These are phyloP conservation scores for Triangularia verruculosa DNA, from an alignment of 2,329 filamentous ascomycete genomes.

Conservation along the genomic window DNA sequence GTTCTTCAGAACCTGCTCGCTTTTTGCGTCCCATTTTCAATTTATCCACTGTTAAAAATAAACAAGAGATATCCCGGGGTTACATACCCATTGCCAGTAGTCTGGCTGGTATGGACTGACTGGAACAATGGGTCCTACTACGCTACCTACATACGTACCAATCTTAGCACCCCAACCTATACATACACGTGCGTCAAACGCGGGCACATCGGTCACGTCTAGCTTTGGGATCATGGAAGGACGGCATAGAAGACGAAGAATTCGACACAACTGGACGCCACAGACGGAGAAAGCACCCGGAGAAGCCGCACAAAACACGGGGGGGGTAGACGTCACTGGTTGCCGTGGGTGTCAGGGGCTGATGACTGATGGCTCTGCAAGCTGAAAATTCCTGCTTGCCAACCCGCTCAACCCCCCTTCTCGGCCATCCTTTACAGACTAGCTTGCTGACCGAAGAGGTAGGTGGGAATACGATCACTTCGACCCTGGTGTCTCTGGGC, in stretches of 20 bases:
- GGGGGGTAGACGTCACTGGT: constrained; percentile 1
- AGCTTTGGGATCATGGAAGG: neutral
- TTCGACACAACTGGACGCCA: neutral
- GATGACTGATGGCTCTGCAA: constrained; percentile 9
- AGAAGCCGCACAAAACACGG: neutral
- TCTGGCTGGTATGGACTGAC: neutral
- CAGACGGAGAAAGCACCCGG: neutral
- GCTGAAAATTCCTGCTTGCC: constrained; percentile 2
- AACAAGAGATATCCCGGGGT: neutral
- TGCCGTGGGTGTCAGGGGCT: neutral
- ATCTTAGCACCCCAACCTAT: neutral
- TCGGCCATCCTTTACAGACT: neutral
- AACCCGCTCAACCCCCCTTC: constrained; percentile 2
- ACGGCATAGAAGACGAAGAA: neutral
- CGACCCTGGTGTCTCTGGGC: neutral
- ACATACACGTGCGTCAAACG: neutral
- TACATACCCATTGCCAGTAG: neutral
- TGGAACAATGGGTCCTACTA: constrained; percentile 1
- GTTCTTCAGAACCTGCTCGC: neutral
- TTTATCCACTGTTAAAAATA: constrained; percentile 21
- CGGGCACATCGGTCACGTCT: neutral
- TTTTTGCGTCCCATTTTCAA: constrained; percentile 6
- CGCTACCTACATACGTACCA: neutral
- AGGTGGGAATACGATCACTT: constrained; percentile 3
- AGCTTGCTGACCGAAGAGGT: neutral